phyloP scores from a whole-genome alignment of 1,284 basidiomycete genomes.

The Hemileia vastatrix region DNA sequence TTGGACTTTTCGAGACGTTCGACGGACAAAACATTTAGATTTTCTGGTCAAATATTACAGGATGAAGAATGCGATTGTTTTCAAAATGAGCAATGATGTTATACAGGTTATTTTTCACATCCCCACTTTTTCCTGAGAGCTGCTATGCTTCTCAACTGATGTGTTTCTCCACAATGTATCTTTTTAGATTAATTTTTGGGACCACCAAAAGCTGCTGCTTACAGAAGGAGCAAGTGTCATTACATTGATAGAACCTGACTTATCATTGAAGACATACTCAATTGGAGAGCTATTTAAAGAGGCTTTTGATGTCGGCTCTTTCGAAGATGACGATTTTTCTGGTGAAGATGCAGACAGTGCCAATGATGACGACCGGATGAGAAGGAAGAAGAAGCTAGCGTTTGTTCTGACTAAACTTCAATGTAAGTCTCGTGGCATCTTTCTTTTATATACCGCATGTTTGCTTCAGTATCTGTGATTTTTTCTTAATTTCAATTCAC shows the following conservation, averaged over 20 bases:
- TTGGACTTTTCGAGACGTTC: conserved; percentile 65
- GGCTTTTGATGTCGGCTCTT: conserved; percentile 18
- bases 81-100: conserved; percentile 86
- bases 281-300: conserved; percentile 22
- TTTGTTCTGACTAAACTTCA: conserved; percentile 22
- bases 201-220: conserved; percentile 21
- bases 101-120: conserved; percentile 58
- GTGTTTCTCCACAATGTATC: too few relatives aligned
- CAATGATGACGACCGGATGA: conserved; percentile 10
- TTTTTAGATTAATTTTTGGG: conserved; percentile 23
- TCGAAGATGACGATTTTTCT: background rate
- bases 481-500: too few relatives aligned
- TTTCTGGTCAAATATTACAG: conserved; percentile 92
- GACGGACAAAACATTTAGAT: conserved; percentile 68
- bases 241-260: conserved; percentile 20
- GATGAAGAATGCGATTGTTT: conserved; percentile 93
- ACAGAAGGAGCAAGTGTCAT: conserved; percentile 14
- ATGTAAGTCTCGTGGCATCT: conserved; percentile 19
- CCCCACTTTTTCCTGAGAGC: background rate
- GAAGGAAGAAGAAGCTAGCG: conserved; percentile 12
- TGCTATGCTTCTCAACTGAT: background rate
- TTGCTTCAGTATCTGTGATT: too few relatives aligned
- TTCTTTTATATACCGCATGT: too few relatives aligned
- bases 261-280: conserved; percentile 18
- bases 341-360: conserved; percentile 5